These are phyloP conservation scores for Lagenidium giganteum DNA, from an alignment of 352 stramenopile genomes.

Conservation along the genomic window DNA sequence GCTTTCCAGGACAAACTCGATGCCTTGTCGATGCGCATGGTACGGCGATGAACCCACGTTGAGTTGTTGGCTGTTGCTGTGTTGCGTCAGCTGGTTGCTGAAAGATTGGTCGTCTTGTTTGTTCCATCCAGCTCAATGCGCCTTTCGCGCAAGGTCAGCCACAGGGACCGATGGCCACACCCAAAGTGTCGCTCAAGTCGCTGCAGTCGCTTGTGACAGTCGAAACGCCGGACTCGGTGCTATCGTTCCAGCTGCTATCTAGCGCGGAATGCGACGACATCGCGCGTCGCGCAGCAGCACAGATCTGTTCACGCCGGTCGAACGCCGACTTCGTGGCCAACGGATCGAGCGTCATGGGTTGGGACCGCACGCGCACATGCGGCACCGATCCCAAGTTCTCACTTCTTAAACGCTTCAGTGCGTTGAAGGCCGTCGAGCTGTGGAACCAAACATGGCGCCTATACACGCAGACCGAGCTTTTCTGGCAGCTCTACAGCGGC, in stretches of 20 bases:
- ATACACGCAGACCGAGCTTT: conserved; percentile 24
- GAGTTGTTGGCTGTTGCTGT: too few species aligned
- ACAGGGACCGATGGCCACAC: too few species aligned
- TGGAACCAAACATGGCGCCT: conserved; percentile 15
- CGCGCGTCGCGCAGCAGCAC: conserved; percentile 1
- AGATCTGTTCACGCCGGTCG: conserved; percentile 16
- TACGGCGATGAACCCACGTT: background rate
- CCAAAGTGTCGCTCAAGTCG: too few species aligned
- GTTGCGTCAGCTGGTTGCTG: too few species aligned
- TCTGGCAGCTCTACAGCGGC: conserved; percentile 29
- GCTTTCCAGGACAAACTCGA: conserved; percentile 22
- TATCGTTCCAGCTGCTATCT: conserved; percentile 20
- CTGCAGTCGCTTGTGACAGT: conserved; percentile 9
- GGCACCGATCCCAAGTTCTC: conserved; percentile 23
- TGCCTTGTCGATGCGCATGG: conserved; percentile 11
- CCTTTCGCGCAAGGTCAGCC: background rate
- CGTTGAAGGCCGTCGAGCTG: conserved; percentile 9
- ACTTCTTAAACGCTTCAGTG: conserved; percentile 21
- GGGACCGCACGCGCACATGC: conserved; percentile 29
- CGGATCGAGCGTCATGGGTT: conserved; percentile 20
- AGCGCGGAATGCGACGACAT: conserved; percentile 19
- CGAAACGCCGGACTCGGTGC: conserved; percentile 8
- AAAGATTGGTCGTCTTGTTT: too few species aligned
- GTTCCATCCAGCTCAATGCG: too few species aligned
- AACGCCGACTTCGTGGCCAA: conserved; percentile 11